Conservation (phyloP, 169 alveolate genomes). For the Plasmodium vivax region DNA sequence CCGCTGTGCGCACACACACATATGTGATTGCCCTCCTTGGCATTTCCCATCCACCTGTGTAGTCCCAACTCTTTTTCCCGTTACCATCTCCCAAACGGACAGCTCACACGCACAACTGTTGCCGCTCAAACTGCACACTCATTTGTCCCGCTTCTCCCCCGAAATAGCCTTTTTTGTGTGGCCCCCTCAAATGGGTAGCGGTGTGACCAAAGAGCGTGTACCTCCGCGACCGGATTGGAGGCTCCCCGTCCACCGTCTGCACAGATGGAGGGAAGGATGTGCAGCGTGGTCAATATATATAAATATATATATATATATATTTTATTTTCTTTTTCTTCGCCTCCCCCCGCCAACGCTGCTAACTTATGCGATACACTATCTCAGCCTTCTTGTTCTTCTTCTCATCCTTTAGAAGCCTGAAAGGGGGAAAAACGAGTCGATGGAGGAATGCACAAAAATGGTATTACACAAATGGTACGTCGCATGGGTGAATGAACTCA, state of each 20-base stretch:
- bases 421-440: neutral
- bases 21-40: neutral
- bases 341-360: neutral
- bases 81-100: neutral
- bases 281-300: neutral
- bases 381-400: slow-evolving; percentile 47
- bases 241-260: neutral
- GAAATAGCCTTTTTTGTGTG: neutral
- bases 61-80: neutral
- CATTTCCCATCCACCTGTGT: neutral
- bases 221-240: neutral
- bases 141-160: neutral
- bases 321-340: neutral
- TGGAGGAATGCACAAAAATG: neutral
- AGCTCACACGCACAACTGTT: neutral
- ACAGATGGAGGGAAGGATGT: neutral
- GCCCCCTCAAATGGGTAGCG: neutral
- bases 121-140: neutral
- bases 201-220: neutral
- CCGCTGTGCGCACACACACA: neutral
- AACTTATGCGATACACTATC: slow-evolving; percentile 39
- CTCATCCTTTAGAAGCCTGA: slow-evolving; percentile 29
- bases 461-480: neutral
- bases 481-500: neutral
- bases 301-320: too few relatives aligned